These are phyloP conservation scores for Aureobasidium lini DNA, from an alignment of 2,329 filamentous ascomycete species.

Conservation along the genomic window DNA sequence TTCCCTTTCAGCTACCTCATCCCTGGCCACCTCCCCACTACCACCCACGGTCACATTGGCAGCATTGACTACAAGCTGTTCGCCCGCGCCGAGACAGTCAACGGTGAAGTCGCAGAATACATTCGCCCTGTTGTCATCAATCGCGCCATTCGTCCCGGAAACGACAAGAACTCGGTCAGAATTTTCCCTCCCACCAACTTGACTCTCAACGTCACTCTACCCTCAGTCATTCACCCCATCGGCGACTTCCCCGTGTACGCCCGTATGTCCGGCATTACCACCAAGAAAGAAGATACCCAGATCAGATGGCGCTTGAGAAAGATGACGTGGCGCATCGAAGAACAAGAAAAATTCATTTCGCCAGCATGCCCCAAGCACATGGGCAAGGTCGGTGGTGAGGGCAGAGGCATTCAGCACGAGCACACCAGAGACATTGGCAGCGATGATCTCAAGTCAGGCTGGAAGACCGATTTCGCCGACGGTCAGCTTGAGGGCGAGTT, in stretches of 20 bases:
- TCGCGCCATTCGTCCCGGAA: constrained; percentile 70
- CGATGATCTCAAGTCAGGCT: constrained; percentile 75
- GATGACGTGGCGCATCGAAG: constrained; percentile 87
- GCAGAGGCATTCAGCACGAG: constrained; percentile 65
- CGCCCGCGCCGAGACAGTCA: constrained; percentile 56
- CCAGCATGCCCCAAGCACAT: constrained; percentile 73
- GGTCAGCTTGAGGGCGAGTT: constrained; percentile 76
- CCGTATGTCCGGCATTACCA: constrained; percentile 78
- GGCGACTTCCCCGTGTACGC: constrained; percentile 73
- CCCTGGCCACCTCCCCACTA: constrained; percentile 76
- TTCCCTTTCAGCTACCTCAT: constrained; percentile 89
- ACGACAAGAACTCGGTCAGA: constrained; percentile 81
- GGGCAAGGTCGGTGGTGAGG: constrained; percentile 54
- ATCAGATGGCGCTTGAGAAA: constrained; percentile 87
- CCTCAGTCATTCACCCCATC: constrained; percentile 77
- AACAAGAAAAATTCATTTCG: constrained; percentile 71
- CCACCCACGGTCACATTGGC: constrained; percentile 65
- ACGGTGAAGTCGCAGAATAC: constrained; percentile 56
- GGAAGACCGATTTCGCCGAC: constrained; percentile 72
- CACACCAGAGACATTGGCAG: constrained; percentile 71
- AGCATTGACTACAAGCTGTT: constrained; percentile 72
- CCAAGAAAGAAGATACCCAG: constrained; percentile 57
- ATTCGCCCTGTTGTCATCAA: constrained; percentile 64
- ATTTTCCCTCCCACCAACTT: constrained; percentile 96
- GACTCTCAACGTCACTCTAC: constrained; percentile 74